Evolutionary conservation across 129 eudicot species (phyloP).

Genomic region (Tagetes patula): DNA sequence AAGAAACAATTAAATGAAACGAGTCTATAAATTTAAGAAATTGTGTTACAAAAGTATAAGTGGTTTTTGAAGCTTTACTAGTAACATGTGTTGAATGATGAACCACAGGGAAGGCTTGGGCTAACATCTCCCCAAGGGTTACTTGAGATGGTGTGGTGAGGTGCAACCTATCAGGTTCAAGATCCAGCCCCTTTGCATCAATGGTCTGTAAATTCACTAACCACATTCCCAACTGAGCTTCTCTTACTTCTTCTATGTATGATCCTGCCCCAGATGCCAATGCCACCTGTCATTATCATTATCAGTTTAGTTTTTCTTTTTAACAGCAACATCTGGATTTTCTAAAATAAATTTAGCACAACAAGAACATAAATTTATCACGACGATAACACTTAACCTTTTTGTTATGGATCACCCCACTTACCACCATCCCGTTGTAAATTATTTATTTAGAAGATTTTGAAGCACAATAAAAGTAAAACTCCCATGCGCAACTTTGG

Average conservation of each 20-base stretch:
- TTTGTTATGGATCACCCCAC: too few relatives aligned
- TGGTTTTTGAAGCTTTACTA: constrained; percentile 23
- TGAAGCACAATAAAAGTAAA: too few relatives aligned
- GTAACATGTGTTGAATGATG: constrained; percentile 16
- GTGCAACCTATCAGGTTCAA: constrained; percentile 55
- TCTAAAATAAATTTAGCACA: too few relatives aligned
- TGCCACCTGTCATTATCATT: constrained; percentile 40
- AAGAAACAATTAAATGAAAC: neutral
- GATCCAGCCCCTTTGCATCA: constrained; percentile 55
- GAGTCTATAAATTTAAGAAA: neutral
- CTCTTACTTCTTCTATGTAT: constrained; percentile 42
- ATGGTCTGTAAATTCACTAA: constrained; percentile 45
- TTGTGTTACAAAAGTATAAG: constrained; percentile 1
- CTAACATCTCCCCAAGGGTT: constrained; percentile 54
- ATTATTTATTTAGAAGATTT: too few relatives aligned
- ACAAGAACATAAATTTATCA: too few relatives aligned
- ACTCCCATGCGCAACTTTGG: too few relatives aligned
- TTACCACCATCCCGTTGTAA: too few relatives aligned
- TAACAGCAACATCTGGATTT: too few relatives aligned
- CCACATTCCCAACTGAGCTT: constrained; percentile 49
- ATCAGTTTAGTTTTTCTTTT: neutral
- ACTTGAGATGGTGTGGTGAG: constrained; percentile 58
- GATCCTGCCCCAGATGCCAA: constrained; percentile 63
- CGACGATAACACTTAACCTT: too few relatives aligned
- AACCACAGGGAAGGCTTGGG: constrained; percentile 42